Evolutionary conservation across 2,329 filamentous ascomycete genomes (phyloP).

Genomic region (Fusarium nelsonii): DNA sequence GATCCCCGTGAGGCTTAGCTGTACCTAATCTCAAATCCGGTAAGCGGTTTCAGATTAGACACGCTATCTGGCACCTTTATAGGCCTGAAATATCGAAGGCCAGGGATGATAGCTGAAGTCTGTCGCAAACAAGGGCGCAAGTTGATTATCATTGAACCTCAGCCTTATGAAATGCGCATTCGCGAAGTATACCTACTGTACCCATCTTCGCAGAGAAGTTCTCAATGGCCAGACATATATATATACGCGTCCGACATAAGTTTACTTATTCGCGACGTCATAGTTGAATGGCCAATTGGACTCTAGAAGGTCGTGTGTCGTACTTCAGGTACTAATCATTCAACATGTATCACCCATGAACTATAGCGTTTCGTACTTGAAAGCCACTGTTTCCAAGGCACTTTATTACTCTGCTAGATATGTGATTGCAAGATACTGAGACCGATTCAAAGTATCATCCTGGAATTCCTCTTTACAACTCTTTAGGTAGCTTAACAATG

Average conservation of each 20-base stretch:
- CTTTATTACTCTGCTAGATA: too few species aligned
- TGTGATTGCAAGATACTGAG: too few species aligned
- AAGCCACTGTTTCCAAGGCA: too few species aligned
- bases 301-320: neutral
- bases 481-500: too few species aligned
- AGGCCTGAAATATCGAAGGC: conserved; percentile 10
- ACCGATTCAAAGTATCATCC: too few species aligned
- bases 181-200: neutral
- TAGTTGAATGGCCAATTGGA: conserved; percentile 2
- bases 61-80: conserved; percentile 37
- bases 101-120: conserved; percentile 10
- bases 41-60: conserved; percentile 36
- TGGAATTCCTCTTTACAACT: too few species aligned
- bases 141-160: neutral
- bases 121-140: conserved; percentile 12
- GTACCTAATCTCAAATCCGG: conserved; percentile 27
- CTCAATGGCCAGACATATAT: neutral
- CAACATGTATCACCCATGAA: neutral
- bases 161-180: conserved; percentile 20
- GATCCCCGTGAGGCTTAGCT: conserved; percentile 24
- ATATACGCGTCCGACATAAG: neutral
- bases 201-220: neutral
- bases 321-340: neutral
- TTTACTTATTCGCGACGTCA: conserved; percentile 15
- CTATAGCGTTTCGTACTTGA: too few species aligned